phyloP scores from a whole-genome alignment of 2,329 filamentous ascomycete species.

The Verticillium nonalfalfae region DNA sequence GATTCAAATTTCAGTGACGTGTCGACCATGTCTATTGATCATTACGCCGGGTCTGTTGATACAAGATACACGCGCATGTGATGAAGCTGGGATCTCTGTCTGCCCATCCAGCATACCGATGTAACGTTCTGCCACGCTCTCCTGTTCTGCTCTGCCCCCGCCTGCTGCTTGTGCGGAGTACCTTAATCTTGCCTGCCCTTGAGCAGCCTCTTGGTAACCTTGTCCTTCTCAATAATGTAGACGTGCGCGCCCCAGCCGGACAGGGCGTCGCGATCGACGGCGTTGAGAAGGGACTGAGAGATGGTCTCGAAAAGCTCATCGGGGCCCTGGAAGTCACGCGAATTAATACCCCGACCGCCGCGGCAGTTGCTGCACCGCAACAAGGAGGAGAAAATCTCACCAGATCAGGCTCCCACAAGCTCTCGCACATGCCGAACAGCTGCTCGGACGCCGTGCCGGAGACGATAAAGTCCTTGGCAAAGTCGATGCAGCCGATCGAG shows the following conservation, averaged over 20 bases:
- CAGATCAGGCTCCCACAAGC: slow-evolving; percentile 94
- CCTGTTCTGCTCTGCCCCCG: not conserved
- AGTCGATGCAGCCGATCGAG: slow-evolving; percentile 98
- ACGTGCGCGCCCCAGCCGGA: slow-evolving; percentile 98
- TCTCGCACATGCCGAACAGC: slow-evolving; percentile 97
- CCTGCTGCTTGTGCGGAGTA: not conserved
- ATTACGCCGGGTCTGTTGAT: slow-evolving; percentile 25
- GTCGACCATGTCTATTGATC: not conserved
- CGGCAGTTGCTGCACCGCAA: not conserved
- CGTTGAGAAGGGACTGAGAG: slow-evolving; percentile 91
- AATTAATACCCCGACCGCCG: not conserved
- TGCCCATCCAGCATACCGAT: not conserved
- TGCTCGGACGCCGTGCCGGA: slow-evolving; percentile 94
- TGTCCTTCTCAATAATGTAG: slow-evolving; percentile 99
- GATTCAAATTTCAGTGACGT: not conserved
- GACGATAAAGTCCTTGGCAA: slow-evolving; percentile 99
- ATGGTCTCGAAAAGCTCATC: slow-evolving; percentile 98
- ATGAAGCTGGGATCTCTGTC: not conserved
- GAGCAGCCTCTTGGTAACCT: slow-evolving; percentile 97
- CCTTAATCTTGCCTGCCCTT: slow-evolving; percentile 91
- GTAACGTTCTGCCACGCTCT: not conserved
- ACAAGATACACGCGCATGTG: slow-evolving; percentile 20
- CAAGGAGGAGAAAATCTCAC: slow-evolving; percentile 48
- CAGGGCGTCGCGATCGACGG: slow-evolving; percentile 91
- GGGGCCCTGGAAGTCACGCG: slow-evolving; percentile 52